Percentiles rank a stretch among this genome's conserved stretches.
Evolutionary conservation across 208 protist genomes (phyloP).

Genomic region (Herpetomonas tarakana): DNA sequence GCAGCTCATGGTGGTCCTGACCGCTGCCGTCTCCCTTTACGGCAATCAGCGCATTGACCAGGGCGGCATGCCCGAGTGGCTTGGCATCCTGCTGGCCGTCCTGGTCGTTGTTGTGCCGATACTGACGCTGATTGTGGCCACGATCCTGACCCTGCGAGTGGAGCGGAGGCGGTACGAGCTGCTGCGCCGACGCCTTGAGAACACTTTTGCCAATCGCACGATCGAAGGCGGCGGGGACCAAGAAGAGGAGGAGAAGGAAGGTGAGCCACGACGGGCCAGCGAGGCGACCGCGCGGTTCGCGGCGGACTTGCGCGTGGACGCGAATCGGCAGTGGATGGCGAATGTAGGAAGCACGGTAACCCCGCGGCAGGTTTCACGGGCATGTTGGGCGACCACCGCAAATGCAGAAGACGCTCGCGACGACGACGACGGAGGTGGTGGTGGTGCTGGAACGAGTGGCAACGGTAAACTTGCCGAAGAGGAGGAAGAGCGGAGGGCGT

Average conservation of each 20-base stretch:
- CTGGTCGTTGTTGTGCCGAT: constrained; percentile 41
- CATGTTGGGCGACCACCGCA: too few relatives aligned
- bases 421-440: too few relatives aligned
- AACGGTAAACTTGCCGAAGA: neutral
- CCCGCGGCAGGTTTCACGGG: too few relatives aligned
- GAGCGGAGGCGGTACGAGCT: constrained; percentile 44
- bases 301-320: neutral
- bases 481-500: neutral
- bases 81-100: constrained; percentile 37
- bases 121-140: constrained; percentile 37
- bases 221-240: neutral
- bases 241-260: neutral
- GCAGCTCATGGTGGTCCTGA: constrained; percentile 43
- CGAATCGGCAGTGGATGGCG: neutral
- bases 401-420: too few relatives aligned
- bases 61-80: constrained; percentile 14
- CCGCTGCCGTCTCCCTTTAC: constrained; percentile 30
- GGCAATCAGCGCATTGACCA: constrained; percentile 10
- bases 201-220: constrained; percentile 11
- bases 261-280: neutral
- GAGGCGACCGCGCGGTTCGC: neutral
- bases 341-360: too few relatives aligned
- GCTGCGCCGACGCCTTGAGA: constrained; percentile 36
- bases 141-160: constrained; percentile 42
- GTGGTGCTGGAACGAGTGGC: too few relatives aligned